Base-by-base conservation (phyloP, 495 filamentous ascomycete species). In the Trichoderma parareesei region DNA sequence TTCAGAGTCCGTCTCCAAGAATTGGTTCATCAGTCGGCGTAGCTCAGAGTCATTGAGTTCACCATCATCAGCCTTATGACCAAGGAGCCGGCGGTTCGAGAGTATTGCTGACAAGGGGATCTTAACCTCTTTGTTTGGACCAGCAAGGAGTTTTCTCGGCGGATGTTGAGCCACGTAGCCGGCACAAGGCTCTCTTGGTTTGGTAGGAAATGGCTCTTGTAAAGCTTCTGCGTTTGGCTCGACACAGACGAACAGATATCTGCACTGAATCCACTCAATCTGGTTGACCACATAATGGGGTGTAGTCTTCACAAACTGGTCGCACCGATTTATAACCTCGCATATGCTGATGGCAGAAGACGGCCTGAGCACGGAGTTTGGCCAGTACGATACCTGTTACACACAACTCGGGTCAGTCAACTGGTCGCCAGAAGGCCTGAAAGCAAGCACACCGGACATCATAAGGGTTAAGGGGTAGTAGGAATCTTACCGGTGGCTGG, bases 211-310 rank as follows among this genome's bases (percentile, higher is more conserved):
- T 7, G 48, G 55, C 33, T 16, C 38, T 11, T 33, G 0, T 0
- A 35, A 4, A 4, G 60, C 13, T 49, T 38, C 38, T 60, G 3
- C 40, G 20, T 0, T 57, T 18, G 33, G 9, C 5, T 38, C 38
- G 10, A 72, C 57, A 66, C 80, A 68, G 63, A 95, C 85, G 68
- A 97, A 92, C 3, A 98, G 79, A 74, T 96, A 98, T 65, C 93
- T 82, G 33, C 90, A 89, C 70, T 96, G 93, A 65, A 95, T 93
- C 93, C 93, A 98, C 67, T 95, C 88, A 14, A 88, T 76, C 42
- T 91, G 80, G 5, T 81, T 72, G 2, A 98, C 88, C 16, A 97
- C 93, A 41, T 89, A 86, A 72, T 87, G 83, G 0, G 87, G 88
- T 1, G 1, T 66, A 4, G 13, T 66, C 55, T 74, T 79, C 33